Conservation (phyloP, 129 eudicot genomes). For the Oenanthe sinensis region DNA sequence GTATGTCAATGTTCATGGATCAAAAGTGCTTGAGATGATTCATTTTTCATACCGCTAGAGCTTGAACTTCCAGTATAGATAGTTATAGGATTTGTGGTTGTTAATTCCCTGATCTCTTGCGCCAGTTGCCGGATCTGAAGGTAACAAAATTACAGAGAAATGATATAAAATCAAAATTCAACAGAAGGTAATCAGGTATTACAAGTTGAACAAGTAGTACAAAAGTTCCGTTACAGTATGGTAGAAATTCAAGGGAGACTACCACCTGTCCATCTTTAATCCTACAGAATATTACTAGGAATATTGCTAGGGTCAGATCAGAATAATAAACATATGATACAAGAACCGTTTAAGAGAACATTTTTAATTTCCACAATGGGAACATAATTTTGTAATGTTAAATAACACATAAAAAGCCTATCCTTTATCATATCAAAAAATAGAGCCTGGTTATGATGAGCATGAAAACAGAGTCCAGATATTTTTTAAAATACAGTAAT, state of each 20-base stretch:
- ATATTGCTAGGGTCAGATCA: neutral
- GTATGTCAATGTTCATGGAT: neutral
- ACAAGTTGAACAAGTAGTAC: neutral
- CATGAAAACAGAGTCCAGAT: neutral
- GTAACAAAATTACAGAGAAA: conserved; percentile 1
- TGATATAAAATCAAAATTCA: neutral
- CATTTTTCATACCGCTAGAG: conserved; percentile 43
- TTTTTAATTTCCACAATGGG: neutral
- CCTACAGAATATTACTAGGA: neutral
- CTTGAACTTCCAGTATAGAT: conserved; percentile 53
- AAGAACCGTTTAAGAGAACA: neutral
- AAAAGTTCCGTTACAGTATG: neutral
- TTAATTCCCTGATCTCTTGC: conserved; percentile 74
- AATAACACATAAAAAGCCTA: neutral
- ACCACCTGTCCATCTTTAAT: neutral
- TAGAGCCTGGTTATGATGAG: neutral
- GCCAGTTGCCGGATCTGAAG: conserved; percentile 75
- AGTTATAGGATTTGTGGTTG: conserved; percentile 61
- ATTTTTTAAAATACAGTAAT: neutral
- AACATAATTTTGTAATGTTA: neutral
- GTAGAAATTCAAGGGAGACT: neutral
- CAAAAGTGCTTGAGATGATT: neutral
- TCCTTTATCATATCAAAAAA: neutral
- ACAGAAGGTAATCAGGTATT: neutral
- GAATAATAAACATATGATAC: neutral